Evolutionary conservation across 2,329 filamentous ascomycete genomes (phyloP).

Genomic region (Epichloe festucae): DNA sequence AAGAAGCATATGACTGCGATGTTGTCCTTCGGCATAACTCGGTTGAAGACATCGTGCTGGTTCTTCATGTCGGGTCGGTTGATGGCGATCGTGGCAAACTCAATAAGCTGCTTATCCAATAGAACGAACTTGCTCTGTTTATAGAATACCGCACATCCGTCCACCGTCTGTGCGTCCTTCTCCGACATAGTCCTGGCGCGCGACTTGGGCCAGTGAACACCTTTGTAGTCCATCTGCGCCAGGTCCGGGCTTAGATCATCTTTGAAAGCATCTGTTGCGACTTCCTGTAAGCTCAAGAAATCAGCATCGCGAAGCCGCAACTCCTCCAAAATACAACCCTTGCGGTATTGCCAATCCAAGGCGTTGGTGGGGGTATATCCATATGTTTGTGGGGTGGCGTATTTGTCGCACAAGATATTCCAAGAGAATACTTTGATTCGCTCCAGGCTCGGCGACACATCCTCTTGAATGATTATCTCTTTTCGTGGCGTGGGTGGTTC

Average conservation of each 20-base stretch:
- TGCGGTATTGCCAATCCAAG: constrained; percentile 77
- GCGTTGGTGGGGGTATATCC: constrained; percentile 79
- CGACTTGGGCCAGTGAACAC: constrained; percentile 83
- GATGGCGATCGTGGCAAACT: constrained; percentile 85
- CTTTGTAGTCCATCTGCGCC: constrained; percentile 80
- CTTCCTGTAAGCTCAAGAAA: constrained; percentile 86
- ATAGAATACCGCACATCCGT: constrained; percentile 95
- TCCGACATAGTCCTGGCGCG: constrained; percentile 86
- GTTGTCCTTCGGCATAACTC: constrained; percentile 96
- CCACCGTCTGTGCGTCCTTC: constrained; percentile 76
- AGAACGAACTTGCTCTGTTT: constrained; percentile 90
- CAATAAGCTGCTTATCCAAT: constrained; percentile 86
- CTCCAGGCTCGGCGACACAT: constrained; percentile 45
- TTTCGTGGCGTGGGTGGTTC: constrained; percentile 64
- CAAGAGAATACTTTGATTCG: constrained; percentile 79
- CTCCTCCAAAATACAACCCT: constrained; percentile 71
- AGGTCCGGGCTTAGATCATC: constrained; percentile 82
- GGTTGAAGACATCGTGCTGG: constrained; percentile 94
- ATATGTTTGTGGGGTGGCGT: constrained; percentile 72
- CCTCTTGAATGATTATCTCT: constrained; percentile 65
- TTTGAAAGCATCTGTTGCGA: constrained; percentile 83
- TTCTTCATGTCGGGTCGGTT: constrained; percentile 95
- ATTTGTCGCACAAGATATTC: constrained; percentile 93
- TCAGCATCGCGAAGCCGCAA: constrained; percentile 70
- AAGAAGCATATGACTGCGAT: constrained; percentile 88